A percentile compares a stretch with the other conserved stretches of the same genome.
Conservation (phyloP, 352 stramenopile genomes). For the Phytophthora litchii region DNA sequence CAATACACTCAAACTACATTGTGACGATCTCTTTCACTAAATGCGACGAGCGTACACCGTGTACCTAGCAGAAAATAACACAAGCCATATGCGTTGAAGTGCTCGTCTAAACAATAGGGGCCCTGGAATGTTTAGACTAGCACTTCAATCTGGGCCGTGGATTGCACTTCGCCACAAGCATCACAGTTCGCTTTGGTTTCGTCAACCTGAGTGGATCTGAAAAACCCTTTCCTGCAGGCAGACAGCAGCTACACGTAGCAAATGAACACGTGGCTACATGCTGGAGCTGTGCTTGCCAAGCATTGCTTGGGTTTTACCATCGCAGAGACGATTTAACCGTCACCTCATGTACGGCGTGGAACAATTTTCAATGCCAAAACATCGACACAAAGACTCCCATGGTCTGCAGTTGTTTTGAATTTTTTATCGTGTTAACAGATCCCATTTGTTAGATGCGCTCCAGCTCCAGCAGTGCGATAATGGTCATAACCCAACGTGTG, state of each 20-base stretch:
- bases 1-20: background rate
- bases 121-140: slow-evolving; percentile 24
- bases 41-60: slow-evolving; percentile 1
- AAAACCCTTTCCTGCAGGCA: background rate
- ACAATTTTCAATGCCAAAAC: slow-evolving; percentile 13
- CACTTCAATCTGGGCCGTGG: slow-evolving; percentile 20
- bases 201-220: slow-evolving; percentile 2
- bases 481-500: background rate
- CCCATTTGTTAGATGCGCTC: slow-evolving; percentile 5
- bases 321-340: slow-evolving; percentile 5
- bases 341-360: slow-evolving; percentile 1
- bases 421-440: background rate
- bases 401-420: background rate
- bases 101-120: slow-evolving; percentile 31
- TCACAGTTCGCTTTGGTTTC: background rate
- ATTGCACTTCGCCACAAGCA: slow-evolving; percentile 24
- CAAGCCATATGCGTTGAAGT: slow-evolving; percentile 25
- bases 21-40: slow-evolving; percentile 5
- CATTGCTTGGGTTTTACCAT: background rate
- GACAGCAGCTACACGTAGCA: background rate
- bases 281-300: too few relatives aligned
- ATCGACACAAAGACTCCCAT: background rate
- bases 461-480: too few relatives aligned
- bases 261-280: slow-evolving; percentile 9
- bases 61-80: background rate